Conservation (phyloP, 2,329 filamentous ascomycete species). For the Meredithiella fracta region DNA sequence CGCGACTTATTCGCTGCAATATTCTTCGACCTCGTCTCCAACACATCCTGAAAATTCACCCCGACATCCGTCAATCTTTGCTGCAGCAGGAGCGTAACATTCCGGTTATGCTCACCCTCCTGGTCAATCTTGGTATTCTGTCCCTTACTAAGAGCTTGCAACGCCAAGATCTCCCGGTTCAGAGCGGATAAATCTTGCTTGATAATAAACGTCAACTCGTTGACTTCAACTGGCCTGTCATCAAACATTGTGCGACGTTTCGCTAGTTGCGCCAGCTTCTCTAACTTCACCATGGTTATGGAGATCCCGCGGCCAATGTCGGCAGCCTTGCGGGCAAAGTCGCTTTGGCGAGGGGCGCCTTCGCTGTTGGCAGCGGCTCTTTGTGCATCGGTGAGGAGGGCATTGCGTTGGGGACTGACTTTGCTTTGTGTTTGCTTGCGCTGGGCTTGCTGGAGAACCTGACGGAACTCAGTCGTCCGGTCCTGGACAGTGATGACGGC, state of each 20-base stretch:
- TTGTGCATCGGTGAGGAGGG: constrained; percentile 59
- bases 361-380: constrained; percentile 42
- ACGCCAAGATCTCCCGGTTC: constrained; percentile 71
- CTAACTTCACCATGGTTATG: constrained; percentile 83
- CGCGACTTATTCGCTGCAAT: constrained; percentile 84
- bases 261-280: constrained; percentile 88
- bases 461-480: constrained; percentile 86
- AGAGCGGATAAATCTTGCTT: constrained; percentile 79
- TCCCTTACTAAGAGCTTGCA: constrained; percentile 57
- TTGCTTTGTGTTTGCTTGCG: constrained; percentile 62
- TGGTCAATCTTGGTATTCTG: constrained; percentile 64
- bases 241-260: constrained; percentile 94
- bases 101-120: constrained; percentile 94
- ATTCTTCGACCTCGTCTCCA: constrained; percentile 93
- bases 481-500: constrained; percentile 75
- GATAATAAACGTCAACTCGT: constrained; percentile 91
- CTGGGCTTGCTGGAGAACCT: constrained; percentile 75
- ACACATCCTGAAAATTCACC: constrained; percentile 90
- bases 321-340: constrained; percentile 82
- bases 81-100: constrained; percentile 82
- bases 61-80: constrained; percentile 84
- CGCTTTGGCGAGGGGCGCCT: constrained; percentile 46
- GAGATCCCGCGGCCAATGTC: constrained; percentile 86
- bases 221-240: constrained; percentile 90
- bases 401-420: constrained; percentile 61